Base-by-base conservation (phyloP, 2,329 filamentous ascomycete species). In the Tricladium varicosporioides region DNA sequence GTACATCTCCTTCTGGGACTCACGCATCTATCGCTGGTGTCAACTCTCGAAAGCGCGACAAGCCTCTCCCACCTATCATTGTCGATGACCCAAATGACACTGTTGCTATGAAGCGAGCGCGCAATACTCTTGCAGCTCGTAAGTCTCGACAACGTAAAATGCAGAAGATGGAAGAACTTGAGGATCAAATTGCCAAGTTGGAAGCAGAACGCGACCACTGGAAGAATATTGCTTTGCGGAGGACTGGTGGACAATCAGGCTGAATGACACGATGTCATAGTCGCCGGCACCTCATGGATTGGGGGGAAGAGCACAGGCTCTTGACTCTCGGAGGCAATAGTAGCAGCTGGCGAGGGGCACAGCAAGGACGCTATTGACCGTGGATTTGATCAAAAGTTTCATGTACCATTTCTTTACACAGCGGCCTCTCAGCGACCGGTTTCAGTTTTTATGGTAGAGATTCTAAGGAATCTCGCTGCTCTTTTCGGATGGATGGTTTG, bases 121-220 rank as follows among this genome's bases (percentile, higher is more conserved):
- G 92, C 65, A 97, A 97, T 73, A 96, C 92, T 8, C 83, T 95
- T 72, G 93, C 93, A 15, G 93, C 93, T 67, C 91, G 93, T 64
- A 96, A 96, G 77, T 96, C 92, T 58, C 87, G 93, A 52, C 87
- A 91, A 69, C 87, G 91, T 64, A 96, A 96, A 78, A 85, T 90
- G 56, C 81, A 88, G 71, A 83, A 87, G 65, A 80, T 93, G 60
- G 86, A 89, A 55, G 83, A 86, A 57, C 79, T 96, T 47, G 89
- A 95, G 76, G 81, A 81, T 42, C 80, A 83, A 67, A 92, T 96
- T 67, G 80, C 78, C 15, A 85, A 88, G 70, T 76, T 93, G 27
- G 80, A 86, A 72, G 78, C 80, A 43, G 84, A 87, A 70, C 79
- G 83, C 66, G 84, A 85, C 72, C 80, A 86, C 69, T 87, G 84